These are phyloP conservation scores for Clitoria ternatea DNA, from an alignment of 306 rosid genomes.

Conservation along the genomic window DNA sequence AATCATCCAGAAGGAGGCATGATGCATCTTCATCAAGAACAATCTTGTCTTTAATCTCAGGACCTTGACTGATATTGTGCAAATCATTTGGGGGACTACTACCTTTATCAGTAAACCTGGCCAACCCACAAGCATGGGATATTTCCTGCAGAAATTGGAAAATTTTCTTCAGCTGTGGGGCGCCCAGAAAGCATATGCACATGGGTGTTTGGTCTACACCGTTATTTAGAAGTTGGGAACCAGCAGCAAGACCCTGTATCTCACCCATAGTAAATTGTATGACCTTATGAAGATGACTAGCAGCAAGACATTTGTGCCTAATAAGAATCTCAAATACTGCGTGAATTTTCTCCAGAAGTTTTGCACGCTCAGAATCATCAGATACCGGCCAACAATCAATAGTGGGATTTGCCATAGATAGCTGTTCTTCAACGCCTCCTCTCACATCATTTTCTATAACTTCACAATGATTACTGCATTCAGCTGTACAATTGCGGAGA, in stretches of 20 bases:
- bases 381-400: constrained; percentile 72
- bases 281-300: constrained; percentile 79
- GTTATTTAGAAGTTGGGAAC: constrained; percentile 70
- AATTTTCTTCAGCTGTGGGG: constrained; percentile 70
- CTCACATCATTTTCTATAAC: constrained; percentile 33
- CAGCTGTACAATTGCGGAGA: constrained; percentile 30
- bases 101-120: constrained; percentile 62
- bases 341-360: constrained; percentile 81
- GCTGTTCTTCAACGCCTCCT: constrained; percentile 41
- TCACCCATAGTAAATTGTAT: constrained; percentile 75
- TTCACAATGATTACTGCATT: constrained; percentile 36
- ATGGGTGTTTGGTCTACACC: constrained; percentile 74
- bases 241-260: constrained; percentile 67
- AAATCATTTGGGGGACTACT: constrained; percentile 46
- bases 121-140: constrained; percentile 72
- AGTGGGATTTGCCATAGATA: constrained; percentile 33
- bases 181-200: constrained; percentile 90
- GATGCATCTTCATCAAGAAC: constrained; percentile 81
- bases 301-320: constrained; percentile 72
- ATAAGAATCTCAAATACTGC: constrained; percentile 66
- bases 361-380: constrained; percentile 73
- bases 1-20: constrained; percentile 68
- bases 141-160: constrained; percentile 88
- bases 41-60: constrained; percentile 67
- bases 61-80: constrained; percentile 36